These are phyloP conservation scores for Lyophyllum shimeji DNA, from an alignment of 768 basidiomycete genomes.

Conservation along the genomic window DNA sequence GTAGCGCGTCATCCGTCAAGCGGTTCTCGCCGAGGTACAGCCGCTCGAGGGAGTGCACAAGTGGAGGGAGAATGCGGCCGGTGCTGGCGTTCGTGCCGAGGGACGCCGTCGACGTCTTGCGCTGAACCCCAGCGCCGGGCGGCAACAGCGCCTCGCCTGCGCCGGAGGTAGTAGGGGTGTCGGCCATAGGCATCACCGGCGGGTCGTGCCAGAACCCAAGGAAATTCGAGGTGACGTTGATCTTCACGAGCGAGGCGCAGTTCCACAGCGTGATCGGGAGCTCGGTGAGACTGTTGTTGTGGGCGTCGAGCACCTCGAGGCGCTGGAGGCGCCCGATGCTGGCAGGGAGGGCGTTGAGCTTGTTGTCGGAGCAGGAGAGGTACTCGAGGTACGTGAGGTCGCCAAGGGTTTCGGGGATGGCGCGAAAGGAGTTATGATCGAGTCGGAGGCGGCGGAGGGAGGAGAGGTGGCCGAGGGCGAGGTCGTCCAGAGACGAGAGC, in stretches of 20 bases:
- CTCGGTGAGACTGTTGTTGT: slow-evolving; percentile 85
- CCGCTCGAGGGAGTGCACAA: slow-evolving; percentile 69
- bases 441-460: slow-evolving; percentile 72
- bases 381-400: slow-evolving; percentile 66
- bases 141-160: slow-evolving; percentile 16
- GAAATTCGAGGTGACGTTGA: slow-evolving; percentile 91
- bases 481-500: slow-evolving; percentile 78
- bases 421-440: slow-evolving; percentile 84
- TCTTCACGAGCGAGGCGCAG: slow-evolving; percentile 64
- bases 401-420: slow-evolving; percentile 82
- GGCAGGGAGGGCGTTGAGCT: slow-evolving; percentile 71
- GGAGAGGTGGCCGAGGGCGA: slow-evolving; percentile 68
- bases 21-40: slow-evolving; percentile 91
- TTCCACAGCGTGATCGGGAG: slow-evolving; percentile 82
- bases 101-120: slow-evolving; percentile 35
- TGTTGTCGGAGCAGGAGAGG: slow-evolving; percentile 91
- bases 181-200: slow-evolving; percentile 30
- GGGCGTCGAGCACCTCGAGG: slow-evolving; percentile 78
- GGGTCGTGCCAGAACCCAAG: slow-evolving; percentile 73
- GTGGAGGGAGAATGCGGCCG: slow-evolving; percentile 44
- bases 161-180: not conserved
- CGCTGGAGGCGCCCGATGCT: slow-evolving; percentile 76
- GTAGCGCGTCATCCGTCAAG: slow-evolving; percentile 77
- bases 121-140: slow-evolving; percentile 20
- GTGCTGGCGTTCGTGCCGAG: slow-evolving; percentile 18